Percentiles rank a stretch among this genome's conserved stretches.
These are phyloP conservation scores for Lactarius deliciosus DNA, from an alignment of 768 basidiomycete species.

Conservation along the genomic window DNA sequence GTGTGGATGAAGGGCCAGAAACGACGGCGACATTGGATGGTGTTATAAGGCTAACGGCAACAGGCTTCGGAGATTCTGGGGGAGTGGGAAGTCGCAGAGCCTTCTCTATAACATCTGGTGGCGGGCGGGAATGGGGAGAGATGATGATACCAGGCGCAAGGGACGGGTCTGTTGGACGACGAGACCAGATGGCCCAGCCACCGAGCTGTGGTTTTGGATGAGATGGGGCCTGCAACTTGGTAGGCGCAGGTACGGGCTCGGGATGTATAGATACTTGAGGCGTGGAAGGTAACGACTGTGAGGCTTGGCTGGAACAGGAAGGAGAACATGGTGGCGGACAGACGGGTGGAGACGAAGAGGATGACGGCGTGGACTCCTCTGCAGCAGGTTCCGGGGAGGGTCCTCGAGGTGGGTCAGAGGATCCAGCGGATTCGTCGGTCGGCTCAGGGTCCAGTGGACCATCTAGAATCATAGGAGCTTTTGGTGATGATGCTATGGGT, in stretches of 20 bases:
- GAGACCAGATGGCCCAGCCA: constrained; percentile 69
- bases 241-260: not conserved
- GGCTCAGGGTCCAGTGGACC: constrained; percentile 24
- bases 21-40: constrained; percentile 2
- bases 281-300: constrained; percentile 8
- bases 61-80: constrained; percentile 33
- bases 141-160: constrained; percentile 71
- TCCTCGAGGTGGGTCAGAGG: constrained; percentile 5
- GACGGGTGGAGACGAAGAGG: constrained; percentile 1
- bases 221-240: not conserved
- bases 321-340: not conserved
- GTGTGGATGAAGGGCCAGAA: constrained; percentile 3
- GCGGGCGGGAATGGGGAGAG: constrained; percentile 61
- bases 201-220: constrained; percentile 12
- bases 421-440: constrained; percentile 2
- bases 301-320: constrained; percentile 17
- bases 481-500: constrained; percentile 16
- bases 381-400: not conserved
- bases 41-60: constrained; percentile 4
- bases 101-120: constrained; percentile 52
- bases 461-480: constrained; percentile 24
- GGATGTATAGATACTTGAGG: constrained; percentile 7
- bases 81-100: constrained; percentile 59
- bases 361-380: not conserved
- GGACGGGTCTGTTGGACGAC: constrained; percentile 63